Percentiles rank a stretch among this genome's conserved stretches.
phyloP scores from a whole-genome alignment of 2,329 filamentous ascomycete species.

The Fusarium caatingaense region DNA sequence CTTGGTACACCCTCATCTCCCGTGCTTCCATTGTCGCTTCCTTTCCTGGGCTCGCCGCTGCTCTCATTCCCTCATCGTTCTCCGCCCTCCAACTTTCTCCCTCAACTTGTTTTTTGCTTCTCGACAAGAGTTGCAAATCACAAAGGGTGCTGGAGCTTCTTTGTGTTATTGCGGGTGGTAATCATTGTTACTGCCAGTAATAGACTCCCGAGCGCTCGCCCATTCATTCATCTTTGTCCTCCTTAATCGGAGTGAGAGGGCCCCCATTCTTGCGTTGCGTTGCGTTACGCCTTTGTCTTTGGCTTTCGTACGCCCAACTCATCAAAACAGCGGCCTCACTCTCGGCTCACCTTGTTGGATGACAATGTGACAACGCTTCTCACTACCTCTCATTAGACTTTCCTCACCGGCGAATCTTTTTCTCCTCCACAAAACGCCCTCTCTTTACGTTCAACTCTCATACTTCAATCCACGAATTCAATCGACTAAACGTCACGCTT shows the following conservation, averaged over 20 bases:
- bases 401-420: conserved; percentile 19
- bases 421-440: conserved; percentile 6
- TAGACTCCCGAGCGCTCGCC: conserved; percentile 15
- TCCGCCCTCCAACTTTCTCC: conserved; percentile 49
- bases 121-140: conserved; percentile 48
- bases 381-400: conserved; percentile 29
- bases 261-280: conserved; percentile 20
- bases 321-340: conserved; percentile 46
- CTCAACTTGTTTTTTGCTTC: conserved; percentile 44
- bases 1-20: conserved; percentile 46
- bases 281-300: neutral
- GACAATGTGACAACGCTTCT: conserved; percentile 45
- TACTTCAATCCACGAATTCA: conserved; percentile 14
- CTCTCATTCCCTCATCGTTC: conserved; percentile 49
- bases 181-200: conserved; percentile 38
- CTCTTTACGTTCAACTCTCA: neutral
- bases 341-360: conserved; percentile 42
- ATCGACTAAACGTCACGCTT: conserved; percentile 23
- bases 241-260: conserved; percentile 38
- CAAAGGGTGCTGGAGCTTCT: conserved; percentile 38
- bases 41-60: conserved; percentile 43
- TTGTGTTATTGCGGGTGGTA: conserved; percentile 38
- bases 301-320: conserved; percentile 36
- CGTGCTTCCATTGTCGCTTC: conserved; percentile 32
- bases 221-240: conserved; percentile 31